Conservation (phyloP, 1,284 basidiomycete species). For the Pseudozyma sp. region DNA sequence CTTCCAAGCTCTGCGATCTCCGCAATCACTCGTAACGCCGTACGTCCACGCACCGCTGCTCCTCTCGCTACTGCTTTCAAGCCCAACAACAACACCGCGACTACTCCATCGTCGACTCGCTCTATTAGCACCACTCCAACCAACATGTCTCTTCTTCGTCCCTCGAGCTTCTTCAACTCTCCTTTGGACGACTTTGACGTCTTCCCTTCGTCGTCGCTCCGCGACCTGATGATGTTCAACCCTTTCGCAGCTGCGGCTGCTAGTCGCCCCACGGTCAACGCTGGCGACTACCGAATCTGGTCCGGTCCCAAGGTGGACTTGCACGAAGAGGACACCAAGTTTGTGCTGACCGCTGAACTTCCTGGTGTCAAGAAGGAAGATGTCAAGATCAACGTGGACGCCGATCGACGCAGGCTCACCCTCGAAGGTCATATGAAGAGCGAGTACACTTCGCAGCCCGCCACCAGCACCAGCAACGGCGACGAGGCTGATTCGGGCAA, state of each 20-base stretch:
- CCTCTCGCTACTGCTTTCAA: slow-evolving; percentile 12
- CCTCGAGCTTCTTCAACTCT: slow-evolving; percentile 36
- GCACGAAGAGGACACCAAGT: slow-evolving; percentile 45
- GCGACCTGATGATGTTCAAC: slow-evolving; percentile 33
- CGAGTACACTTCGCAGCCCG: slow-evolving; percentile 39
- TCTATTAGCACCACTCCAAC: slow-evolving; percentile 14
- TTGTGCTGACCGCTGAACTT: slow-evolving; percentile 50
- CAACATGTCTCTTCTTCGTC: slow-evolving; percentile 48
- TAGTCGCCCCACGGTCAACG: slow-evolving; percentile 28
- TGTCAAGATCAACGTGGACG: slow-evolving; percentile 51
- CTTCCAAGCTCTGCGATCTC: slow-evolving; percentile 34
- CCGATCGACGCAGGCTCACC: slow-evolving; percentile 47
- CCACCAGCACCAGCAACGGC: neutral
- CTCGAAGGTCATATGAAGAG: slow-evolving; percentile 50
- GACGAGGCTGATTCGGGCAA: slow-evolving; percentile 1
- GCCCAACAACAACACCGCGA: slow-evolving; percentile 3
- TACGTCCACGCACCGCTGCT: slow-evolving; percentile 15
- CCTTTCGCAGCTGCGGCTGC: slow-evolving; percentile 26
- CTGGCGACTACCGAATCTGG: slow-evolving; percentile 41
- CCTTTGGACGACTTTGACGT: slow-evolving; percentile 47
- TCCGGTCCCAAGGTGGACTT: slow-evolving; percentile 48
- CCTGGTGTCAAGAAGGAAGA: slow-evolving; percentile 57
- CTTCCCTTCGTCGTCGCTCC: slow-evolving; percentile 36
- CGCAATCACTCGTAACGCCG: slow-evolving; percentile 30
- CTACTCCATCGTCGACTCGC: slow-evolving; percentile 3